Conservation (phyloP, 2,329 filamentous ascomycete genomes). For the Scytalidium sp. region DNA sequence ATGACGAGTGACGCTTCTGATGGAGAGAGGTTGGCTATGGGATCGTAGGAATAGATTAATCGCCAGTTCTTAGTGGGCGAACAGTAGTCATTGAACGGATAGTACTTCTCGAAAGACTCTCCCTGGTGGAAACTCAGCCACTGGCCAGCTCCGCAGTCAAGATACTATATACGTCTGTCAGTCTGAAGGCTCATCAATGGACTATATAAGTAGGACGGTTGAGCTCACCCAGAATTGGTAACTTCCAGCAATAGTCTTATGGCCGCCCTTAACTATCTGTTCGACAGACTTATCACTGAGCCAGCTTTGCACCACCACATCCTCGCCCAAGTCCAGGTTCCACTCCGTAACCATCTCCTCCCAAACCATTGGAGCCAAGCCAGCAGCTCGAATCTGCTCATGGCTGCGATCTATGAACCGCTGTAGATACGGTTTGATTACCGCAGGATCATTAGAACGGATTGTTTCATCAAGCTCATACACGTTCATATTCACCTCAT, state of each 20-base stretch:
- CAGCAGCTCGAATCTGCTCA: constrained; percentile 57
- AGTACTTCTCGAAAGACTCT: constrained; percentile 47
- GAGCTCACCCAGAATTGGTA: constrained; percentile 70
- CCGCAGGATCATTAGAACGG: constrained; percentile 56
- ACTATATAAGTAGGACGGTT: background rate
- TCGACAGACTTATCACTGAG: constrained; percentile 60
- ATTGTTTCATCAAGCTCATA: constrained; percentile 74
- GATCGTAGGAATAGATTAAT: constrained; percentile 77
- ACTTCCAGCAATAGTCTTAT: constrained; percentile 71
- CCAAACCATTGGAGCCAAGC: constrained; percentile 77
- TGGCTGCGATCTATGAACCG: constrained; percentile 72
- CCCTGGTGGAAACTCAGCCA: constrained; percentile 71
- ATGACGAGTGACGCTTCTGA: constrained; percentile 65
- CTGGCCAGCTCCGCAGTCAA: constrained; percentile 78
- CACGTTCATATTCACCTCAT: constrained; percentile 78
- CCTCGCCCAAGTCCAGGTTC: constrained; percentile 68
- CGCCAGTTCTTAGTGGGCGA: constrained; percentile 78
- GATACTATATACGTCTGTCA: constrained; percentile 52
- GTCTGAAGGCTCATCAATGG: constrained; percentile 7
- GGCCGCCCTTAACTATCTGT: constrained; percentile 57
- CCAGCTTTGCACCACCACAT: constrained; percentile 80
- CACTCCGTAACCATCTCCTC: constrained; percentile 81
- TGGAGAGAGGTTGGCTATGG: constrained; percentile 58
- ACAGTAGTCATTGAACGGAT: constrained; percentile 81
- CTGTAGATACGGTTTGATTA: constrained; percentile 75